Evolutionary conservation across 2,329 filamentous ascomycete genomes (phyloP), one percentile per base, ranked within the genome.

Genomic region (Lanzia echinophila): DNA sequence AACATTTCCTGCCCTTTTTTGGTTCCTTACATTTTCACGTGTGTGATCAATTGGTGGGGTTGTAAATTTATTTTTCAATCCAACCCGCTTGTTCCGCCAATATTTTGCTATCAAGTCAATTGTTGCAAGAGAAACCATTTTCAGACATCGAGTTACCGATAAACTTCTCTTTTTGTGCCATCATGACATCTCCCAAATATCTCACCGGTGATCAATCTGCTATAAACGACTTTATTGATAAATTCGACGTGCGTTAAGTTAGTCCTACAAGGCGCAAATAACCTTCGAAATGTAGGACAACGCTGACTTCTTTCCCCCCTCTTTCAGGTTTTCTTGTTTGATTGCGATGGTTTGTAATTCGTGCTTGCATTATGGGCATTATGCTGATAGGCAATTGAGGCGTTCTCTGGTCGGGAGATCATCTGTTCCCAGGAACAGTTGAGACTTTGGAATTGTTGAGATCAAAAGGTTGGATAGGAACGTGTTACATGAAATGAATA

Each of bases 321-420:
- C 55, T 47, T 45, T 56, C 55, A 95, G 90, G 84, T 88, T 34
- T 97, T 99, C 68, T 77, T 99, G 12, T 89, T 99, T 66, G 94
- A 99, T 70, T 99, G 94, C 73, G 94, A 99, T 82, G 94, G 92
- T 95, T 75, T 65, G 76, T 67, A 32, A 24, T 44, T 44, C 22
- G 15, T 11, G 22, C 15, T n/a, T 44, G 7, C 7, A 12, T 11
- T 10, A 10, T 24, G 6, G 22, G 22, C 20, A 13, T 44, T 11
- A 15, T 47, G 28, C 50, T 44, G 20, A 55, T 42, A 7, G 1
- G 11, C 2, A 17, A 19, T 44, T 47, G 24, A 95, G 91, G 92
- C 68, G 94, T 99, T 36, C 77, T 99, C 56, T 99, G 94, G 94
- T 96, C 91, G 15, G 94, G 94, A 47, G 90, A 96, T 67, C 86